Conservation (phyloP, 2,329 filamentous ascomycete species). For the Hypocreales sp. region DNA sequence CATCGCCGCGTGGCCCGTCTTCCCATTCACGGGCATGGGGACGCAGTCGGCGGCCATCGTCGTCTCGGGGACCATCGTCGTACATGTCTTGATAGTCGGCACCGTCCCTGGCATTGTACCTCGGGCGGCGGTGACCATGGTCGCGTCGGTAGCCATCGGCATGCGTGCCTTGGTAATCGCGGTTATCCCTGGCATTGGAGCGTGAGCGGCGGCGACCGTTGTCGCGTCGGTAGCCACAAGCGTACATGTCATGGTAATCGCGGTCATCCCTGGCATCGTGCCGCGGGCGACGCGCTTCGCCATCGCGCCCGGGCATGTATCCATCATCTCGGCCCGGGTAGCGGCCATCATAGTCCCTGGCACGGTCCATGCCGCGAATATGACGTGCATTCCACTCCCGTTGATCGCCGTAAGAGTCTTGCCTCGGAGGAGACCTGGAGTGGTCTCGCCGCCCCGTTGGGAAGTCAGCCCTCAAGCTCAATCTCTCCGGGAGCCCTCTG, state of each 20-base stretch:
- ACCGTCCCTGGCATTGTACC: constrained; percentile 12
- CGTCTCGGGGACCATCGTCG: not conserved
- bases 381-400: constrained; percentile 12
- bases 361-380: constrained; percentile 10
- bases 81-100: constrained; percentile 14
- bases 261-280: constrained; percentile 13
- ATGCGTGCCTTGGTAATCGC: constrained; percentile 22
- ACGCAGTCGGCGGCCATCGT: constrained; percentile 4
- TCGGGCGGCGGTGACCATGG: constrained; percentile 11
- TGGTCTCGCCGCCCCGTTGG: constrained; percentile 25
- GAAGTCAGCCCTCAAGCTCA: constrained; percentile 28
- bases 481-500: constrained; percentile 9
- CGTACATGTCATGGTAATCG: constrained; percentile 22
- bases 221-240: constrained; percentile 15
- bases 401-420: constrained; percentile 19
- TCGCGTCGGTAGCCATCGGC: constrained; percentile 16
- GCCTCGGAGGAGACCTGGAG: constrained; percentile 26
- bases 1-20: constrained; percentile 6
- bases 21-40: constrained; percentile 8
- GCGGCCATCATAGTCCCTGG: constrained; percentile 9
- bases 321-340: constrained; percentile 14
- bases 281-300: constrained; percentile 10
- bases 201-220: too few species aligned
- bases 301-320: constrained; percentile 8
- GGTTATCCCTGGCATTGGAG: too few species aligned